Evolutionary conservation across 2,329 filamentous ascomycete species (phyloP).

Genomic region (Lasiodiplodia gonubiensis): DNA sequence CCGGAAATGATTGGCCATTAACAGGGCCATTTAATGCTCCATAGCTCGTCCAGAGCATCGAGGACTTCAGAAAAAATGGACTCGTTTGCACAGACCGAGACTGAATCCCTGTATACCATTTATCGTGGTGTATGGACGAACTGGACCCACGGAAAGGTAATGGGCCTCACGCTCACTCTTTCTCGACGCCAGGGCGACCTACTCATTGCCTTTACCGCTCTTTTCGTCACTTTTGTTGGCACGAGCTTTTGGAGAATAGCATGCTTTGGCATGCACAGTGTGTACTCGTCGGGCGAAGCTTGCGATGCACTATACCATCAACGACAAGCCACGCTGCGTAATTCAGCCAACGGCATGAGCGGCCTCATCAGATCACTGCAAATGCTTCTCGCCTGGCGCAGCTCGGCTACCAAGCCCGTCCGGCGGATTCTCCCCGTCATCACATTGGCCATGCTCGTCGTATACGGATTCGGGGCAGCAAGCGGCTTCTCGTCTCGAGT

Average conservation of each 20-base stretch:
- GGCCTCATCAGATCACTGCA: constrained; percentile 28
- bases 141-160: constrained; percentile 19
- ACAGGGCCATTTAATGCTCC: background rate
- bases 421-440: constrained; percentile 34
- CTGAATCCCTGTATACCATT: constrained; percentile 8
- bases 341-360: constrained; percentile 36
- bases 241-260: constrained; percentile 40
- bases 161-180: constrained; percentile 35
- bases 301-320: constrained; percentile 42
- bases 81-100: background rate
- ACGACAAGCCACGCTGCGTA: constrained; percentile 43
- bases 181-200: constrained; percentile 31
- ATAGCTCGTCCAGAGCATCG: background rate
- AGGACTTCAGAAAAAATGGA: background rate
- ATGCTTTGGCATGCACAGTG: constrained; percentile 38
- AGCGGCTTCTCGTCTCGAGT: constrained; percentile 44
- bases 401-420: constrained; percentile 5
- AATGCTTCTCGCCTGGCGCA: constrained; percentile 31
- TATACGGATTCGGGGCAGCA: constrained; percentile 36
- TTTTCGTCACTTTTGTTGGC: constrained; percentile 33
- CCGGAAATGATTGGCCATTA: background rate
- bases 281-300: constrained; percentile 30
- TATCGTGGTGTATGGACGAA: constrained; percentile 37
- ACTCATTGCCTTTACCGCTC: constrained; percentile 36
- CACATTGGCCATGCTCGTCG: constrained; percentile 34